Percentiles rank a stretch among this genome's conserved stretches.
Evolutionary conservation across 2,329 filamentous ascomycete species (phyloP).

Genomic region (Aspergillus sp.): DNA sequence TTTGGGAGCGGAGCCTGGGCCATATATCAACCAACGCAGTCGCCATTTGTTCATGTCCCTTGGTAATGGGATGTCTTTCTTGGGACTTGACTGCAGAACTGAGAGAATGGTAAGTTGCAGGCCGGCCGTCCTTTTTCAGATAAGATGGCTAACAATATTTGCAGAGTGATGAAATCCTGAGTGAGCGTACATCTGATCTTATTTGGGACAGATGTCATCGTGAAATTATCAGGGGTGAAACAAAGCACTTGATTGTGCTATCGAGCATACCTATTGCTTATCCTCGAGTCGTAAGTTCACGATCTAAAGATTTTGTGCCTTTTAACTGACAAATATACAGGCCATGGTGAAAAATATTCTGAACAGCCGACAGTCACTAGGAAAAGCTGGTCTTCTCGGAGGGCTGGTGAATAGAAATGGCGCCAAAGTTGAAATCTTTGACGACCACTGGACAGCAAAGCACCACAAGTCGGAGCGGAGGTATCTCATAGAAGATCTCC

Average conservation of each 20-base stretch:
- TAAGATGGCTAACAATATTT: conserved; percentile 22
- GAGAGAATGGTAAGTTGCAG: conserved; percentile 65
- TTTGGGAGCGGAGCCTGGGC: conserved; percentile 74
- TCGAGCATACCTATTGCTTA: conserved; percentile 83
- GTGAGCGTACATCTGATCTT: conserved; percentile 77
- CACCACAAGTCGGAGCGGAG: conserved; percentile 89
- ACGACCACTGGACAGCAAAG: conserved; percentile 97
- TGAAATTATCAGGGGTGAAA: conserved; percentile 79
- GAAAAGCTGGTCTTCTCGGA: conserved; percentile 77
- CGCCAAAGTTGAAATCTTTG: conserved; percentile 85
- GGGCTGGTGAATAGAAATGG: conserved; percentile 84
- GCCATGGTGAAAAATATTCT: conserved; percentile 67
- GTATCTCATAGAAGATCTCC: conserved; percentile 83
- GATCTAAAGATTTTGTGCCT: conserved; percentile 12
- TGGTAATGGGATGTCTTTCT: conserved; percentile 73
- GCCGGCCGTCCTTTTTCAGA: background rate
- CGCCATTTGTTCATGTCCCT: conserved; percentile 83
- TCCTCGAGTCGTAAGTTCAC: conserved; percentile 65
- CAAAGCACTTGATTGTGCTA: conserved; percentile 85
- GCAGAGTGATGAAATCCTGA: conserved; percentile 72
- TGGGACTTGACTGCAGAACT: conserved; percentile 88
- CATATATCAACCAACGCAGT: conserved; percentile 85
- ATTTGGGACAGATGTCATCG: conserved; percentile 82
- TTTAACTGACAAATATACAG: conserved; percentile 44
- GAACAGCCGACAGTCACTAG: conserved; percentile 84